Evolutionary conservation across 2,329 filamentous ascomycete genomes (phyloP), one percentile per base, ranked within the genome.

Genomic region (Colletotrichum filicis): DNA sequence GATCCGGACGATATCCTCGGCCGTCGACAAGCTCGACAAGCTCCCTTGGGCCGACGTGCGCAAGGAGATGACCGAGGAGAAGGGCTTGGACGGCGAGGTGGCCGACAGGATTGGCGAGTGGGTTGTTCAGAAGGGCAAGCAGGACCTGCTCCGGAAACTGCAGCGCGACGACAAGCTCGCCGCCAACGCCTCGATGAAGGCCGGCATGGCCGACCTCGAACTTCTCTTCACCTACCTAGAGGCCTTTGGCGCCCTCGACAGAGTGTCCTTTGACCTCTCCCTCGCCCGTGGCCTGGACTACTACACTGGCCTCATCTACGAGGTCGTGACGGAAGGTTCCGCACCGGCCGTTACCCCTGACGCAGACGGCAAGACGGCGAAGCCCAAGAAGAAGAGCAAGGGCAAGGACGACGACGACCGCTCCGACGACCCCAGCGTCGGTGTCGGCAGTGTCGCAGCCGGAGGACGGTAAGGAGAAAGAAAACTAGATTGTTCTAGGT

Each of bases 11-110:
- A 98, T 98, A 79, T 97, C 93, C 52, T 97, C 94, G 28, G 95
- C 96, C 2, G 95, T 98, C 59, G 96, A 98, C 86, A 98, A 98
- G 87, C 87, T 98, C 67, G 96, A 98, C 84, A 98, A 98, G 86
- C 86, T 92, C 79, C 93, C 95, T 1, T 98, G 95, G 96, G 89
- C 89, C 37, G 95, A 97, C 75, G 96, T 98, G 66, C 92, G 92
- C 82, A 93, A 93, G 82, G 95, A 98, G 82, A 98, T 98, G 95
- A 92, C 94, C 0, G 94, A 96, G 76, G 94, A 97, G 76, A 98
- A 98, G 86, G 95, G 95, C 0, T 87, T 98, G 1, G 89, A 91
- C 55, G 86, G 87, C 28, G 92, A 90, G 16, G 90, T 96, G 35
- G 96, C 96, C 59, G 95, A 98, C 84, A 93, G 91, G 79, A 97